These are phyloP conservation scores for Basidiobolus meristosporus DNA, from an alignment of 371 early-diverging fungal species.

Conservation along the genomic window DNA sequence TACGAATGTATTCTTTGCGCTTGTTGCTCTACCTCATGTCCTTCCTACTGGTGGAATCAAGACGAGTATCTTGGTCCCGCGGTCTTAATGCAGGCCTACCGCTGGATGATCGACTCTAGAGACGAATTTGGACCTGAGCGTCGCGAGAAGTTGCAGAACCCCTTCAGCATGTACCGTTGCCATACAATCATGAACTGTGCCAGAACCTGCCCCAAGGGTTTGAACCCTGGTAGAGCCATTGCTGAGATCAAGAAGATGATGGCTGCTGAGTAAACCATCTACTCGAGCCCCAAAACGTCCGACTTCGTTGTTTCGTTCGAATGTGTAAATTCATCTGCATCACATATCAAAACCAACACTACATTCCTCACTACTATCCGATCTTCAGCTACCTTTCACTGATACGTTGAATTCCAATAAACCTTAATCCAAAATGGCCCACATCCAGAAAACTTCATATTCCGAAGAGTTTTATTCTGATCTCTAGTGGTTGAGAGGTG, in stretches of 20 bases:
- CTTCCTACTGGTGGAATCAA: constrained; percentile 94
- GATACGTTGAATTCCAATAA: too few species aligned
- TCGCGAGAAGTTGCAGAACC: constrained; percentile 76
- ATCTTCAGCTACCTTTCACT: too few species aligned
- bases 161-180: constrained; percentile 91
- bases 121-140: constrained; percentile 84
- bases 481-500: too few species aligned
- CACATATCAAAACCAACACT: too few species aligned
- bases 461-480: too few species aligned
- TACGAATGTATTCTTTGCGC: constrained; percentile 97
- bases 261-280: constrained; percentile 45
- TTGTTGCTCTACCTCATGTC: constrained; percentile 93
- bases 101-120: constrained; percentile 94
- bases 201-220: constrained; percentile 91
- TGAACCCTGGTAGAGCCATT: constrained; percentile 89
- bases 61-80: constrained; percentile 91
- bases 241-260: constrained; percentile 87
- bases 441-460: too few species aligned
- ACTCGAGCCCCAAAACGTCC: too few species aligned
- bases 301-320: too few species aligned
- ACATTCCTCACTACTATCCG: too few species aligned
- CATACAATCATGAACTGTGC: constrained; percentile 98
- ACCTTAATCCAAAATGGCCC: too few species aligned
- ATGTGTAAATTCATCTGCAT: too few species aligned
- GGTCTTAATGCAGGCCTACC: constrained; percentile 89